Evolutionary conservation across 345 rosid genomes (phyloP), one percentile per base, ranked within the genome.

Genomic region (Psidium friedrichsthalianum): DNA sequence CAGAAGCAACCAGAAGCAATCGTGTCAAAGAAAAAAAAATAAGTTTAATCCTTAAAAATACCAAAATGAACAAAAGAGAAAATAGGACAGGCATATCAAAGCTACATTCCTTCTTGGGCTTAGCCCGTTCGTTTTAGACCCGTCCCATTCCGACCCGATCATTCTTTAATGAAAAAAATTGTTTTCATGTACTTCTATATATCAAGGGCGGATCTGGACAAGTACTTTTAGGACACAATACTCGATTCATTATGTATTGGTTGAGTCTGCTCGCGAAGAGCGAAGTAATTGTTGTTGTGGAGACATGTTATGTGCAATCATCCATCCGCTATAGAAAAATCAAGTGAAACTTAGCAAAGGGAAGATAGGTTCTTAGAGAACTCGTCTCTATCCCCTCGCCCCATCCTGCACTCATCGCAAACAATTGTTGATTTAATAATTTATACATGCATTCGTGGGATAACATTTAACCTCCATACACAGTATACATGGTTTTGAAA

Each of bases 1-100:
- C 36, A 36, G 36, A 36, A 36, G 36, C 36, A 36, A 36, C 36
- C 36, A 36, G 36, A 36, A 36, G 36, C 36, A 36, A 36, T 36
- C 36, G 36, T 2, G 36, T 36, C 36, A 36, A 36, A 36, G 36
- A 36, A 36, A 36, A 36, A 36, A 36, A 36, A 36, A 36, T 36
- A 36, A 36, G 36, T 36, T 36, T 36, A 36, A 36, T n/a, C n/a
- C n/a, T n/a, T n/a, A n/a, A n/a, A 2, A 36, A 36, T 36, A 36
- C 36, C 36, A 40, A 2, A 40, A 40, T 40, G 42, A 40, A 3
- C 49, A 8, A 24, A 5, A 57, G 14, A 10, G 25, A 24, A 25
- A n/a, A 58, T 12, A 0, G 8, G 21, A 27, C 13, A 10, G 36
- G 36, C 1, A 0, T 13, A 1, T 0, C 36, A 15, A 7, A 27